phyloP scores from a whole-genome alignment of 1,139 yeast genomes.

The Candida buenavistaensis region DNA sequence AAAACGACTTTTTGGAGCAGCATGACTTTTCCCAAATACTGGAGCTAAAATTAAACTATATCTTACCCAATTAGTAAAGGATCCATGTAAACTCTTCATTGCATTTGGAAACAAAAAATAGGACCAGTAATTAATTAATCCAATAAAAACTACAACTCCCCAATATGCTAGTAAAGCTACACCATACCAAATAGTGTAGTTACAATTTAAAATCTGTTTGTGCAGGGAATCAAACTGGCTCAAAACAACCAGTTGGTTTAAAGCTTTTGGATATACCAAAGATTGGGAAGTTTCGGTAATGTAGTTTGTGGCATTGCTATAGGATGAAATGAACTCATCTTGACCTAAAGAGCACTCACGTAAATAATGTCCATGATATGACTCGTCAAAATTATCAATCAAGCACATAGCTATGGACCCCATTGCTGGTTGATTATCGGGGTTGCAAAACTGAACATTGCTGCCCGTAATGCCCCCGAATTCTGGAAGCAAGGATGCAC shows the following conservation, averaged over 20 bases:
- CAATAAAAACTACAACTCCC: constrained; percentile 20
- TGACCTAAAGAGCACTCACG: constrained; percentile 22
- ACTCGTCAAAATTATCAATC: constrained; percentile 13
- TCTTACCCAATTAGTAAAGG: constrained; percentile 12
- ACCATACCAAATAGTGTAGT: constrained; percentile 15
- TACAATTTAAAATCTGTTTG: constrained; percentile 7
- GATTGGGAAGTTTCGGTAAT: no score
- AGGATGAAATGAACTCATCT: constrained; percentile 22
- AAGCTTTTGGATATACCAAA: no score
- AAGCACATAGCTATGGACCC: constrained; percentile 38
- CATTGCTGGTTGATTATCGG: constrained; percentile 31
- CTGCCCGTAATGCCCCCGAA: constrained; percentile 3
- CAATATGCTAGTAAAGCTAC: constrained; percentile 21
- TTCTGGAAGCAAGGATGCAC: constrained; percentile 6
- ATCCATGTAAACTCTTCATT: constrained; percentile 10
- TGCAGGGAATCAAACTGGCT: no score
- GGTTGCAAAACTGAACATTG: constrained; percentile 19
- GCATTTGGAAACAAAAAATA: constrained; percentile 18
- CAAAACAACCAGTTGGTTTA: no score
- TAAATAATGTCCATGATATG: constrained; percentile 22
- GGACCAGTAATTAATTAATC: constrained; percentile 21
- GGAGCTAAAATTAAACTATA: constrained; percentile 14
- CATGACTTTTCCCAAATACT: constrained; percentile 11
- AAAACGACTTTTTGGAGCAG: constrained; percentile 2
- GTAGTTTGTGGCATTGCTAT: constrained; percentile 30